phyloP scores from a whole-genome alignment of 2,329 filamentous ascomycete genomes.

The Setomelanomma holmii region DNA sequence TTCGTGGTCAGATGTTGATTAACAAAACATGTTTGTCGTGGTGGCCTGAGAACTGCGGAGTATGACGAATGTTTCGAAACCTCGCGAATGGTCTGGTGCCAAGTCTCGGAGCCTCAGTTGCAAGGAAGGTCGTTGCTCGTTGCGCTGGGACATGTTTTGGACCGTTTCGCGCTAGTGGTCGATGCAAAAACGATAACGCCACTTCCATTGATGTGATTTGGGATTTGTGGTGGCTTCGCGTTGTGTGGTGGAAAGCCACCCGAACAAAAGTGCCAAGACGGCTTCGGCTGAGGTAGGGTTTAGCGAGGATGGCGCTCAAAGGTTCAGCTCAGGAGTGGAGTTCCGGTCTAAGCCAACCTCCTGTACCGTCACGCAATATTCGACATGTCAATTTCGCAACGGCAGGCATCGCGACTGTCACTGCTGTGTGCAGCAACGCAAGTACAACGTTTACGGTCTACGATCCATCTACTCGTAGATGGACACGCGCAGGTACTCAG shows the following conservation, averaged over 20 bases:
- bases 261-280: background rate
- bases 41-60: background rate
- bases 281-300: background rate
- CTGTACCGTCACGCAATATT: background rate
- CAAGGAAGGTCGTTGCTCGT: background rate
- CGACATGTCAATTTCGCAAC: background rate
- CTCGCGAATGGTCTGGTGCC: background rate
- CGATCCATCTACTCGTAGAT: too few species aligned
- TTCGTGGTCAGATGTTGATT: background rate
- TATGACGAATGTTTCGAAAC: constrained; percentile 13
- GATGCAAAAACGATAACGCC: background rate
- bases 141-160: background rate
- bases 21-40: constrained; percentile 1
- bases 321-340: background rate
- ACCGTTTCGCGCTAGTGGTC: background rate
- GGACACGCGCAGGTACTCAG: too few species aligned
- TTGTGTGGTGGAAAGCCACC: background rate
- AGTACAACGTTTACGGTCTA: too few species aligned
- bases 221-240: background rate
- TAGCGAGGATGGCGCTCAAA: background rate
- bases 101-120: background rate
- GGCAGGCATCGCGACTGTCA: too few species aligned
- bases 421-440: too few species aligned
- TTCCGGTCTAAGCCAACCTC: background rate
- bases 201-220: background rate